Evolutionary conservation across 805 yeast genomes (phyloP), one percentile per base, ranked within the genome.

Genomic region (Saccharomycopsis sp.): DNA sequence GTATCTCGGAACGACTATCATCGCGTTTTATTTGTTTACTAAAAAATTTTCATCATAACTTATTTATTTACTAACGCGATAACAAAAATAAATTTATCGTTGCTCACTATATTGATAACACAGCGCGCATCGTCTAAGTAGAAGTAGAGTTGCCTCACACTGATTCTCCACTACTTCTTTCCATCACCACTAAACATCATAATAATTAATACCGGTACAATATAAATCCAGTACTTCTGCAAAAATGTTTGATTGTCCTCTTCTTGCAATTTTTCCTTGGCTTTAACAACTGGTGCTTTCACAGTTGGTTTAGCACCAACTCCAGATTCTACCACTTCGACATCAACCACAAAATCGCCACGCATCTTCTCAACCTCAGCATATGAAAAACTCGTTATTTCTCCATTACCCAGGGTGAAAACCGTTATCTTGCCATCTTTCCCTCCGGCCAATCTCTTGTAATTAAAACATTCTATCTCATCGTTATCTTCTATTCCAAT

Each of bases 191-290:
- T 44, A 27, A 49, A 19, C 19, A 43, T 8, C 14, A 49, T 7
- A 19, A 49, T 43, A 9, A 49, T 24, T 4, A 41, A 47, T 11
- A 49, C 31, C 2, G 52, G 52, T 16, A 46, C 16, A 24, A 49
- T 35, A 26, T 43, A 46, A 50, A 45, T 42, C 52, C 52, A 49
- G 39, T 49, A 49, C 33, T 49, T 49, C 21, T 49, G 52, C 24
- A 49, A 40, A 19, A 49, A 49, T n/a, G 45, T 24, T 34, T 49
- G 26, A 17, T 49, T 38, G 8, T 43, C 48, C 19, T 27, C 41
- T 2, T 22, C 28, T 8, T 32, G 17, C 27, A 17, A 20, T 11
- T 33, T 36, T 28, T 22, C 35, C 39, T 31, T 43, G 36, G 14
- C 19, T 26, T 36, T 34, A 14, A 38, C 17, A 29, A 28, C 44